phyloP scores from a whole-genome alignment of 2,329 filamentous ascomycete species.

The Aureobasidium sp. region DNA sequence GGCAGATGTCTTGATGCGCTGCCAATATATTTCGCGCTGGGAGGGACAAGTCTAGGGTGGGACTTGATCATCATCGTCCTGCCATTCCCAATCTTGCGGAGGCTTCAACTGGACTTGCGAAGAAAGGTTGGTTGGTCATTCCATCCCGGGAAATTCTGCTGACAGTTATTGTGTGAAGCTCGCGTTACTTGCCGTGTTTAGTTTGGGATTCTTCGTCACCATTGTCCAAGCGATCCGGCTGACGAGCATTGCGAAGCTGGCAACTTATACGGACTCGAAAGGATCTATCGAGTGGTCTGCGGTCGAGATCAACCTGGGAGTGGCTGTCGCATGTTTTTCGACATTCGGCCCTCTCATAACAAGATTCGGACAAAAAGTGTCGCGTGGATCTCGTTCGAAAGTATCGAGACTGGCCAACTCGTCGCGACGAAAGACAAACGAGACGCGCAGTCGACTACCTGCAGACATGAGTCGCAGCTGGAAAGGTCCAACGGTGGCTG shows the following conservation, averaged over 20 bases:
- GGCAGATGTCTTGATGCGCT: not conserved
- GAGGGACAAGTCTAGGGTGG: not conserved
- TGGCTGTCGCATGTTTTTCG: not conserved
- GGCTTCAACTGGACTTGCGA: not conserved
- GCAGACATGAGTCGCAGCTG: not conserved
- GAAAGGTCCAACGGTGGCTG: not conserved
- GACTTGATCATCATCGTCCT: slow-evolving; percentile 1
- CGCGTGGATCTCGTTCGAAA: not conserved
- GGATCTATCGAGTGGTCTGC: not conserved
- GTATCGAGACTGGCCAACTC: not conserved
- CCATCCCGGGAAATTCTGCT: too few relatives aligned
- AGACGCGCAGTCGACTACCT: not conserved
- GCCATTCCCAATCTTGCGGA: not conserved
- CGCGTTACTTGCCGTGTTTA: not conserved
- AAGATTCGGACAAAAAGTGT: not conserved
- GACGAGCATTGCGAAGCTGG: not conserved
- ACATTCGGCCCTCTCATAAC: not conserved
- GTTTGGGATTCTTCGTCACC: not conserved
- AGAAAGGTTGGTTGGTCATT: not conserved
- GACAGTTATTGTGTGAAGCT: not conserved
- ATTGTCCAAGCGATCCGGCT: not conserved
- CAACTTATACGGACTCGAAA: not conserved
- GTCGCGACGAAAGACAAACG: not conserved
- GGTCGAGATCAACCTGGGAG: not conserved
- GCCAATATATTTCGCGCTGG: not conserved